Evolutionary conservation across 2,329 filamentous ascomycete genomes (phyloP).

Genomic region (Gremmenia infestans): DNA sequence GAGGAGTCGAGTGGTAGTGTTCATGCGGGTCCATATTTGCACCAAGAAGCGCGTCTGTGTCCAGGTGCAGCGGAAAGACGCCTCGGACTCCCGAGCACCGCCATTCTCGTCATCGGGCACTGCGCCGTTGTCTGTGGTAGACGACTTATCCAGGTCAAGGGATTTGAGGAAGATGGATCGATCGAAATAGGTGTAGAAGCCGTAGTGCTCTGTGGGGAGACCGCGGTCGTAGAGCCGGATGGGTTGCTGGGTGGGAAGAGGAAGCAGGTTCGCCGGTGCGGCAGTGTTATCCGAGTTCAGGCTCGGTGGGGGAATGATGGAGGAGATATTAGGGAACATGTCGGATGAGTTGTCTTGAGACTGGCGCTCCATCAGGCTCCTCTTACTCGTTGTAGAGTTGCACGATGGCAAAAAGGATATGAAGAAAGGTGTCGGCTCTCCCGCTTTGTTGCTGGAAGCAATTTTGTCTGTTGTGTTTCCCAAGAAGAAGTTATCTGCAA

Average conservation of each 20-base stretch:
- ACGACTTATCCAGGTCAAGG: conserved; percentile 41
- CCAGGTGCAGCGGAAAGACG: conserved; percentile 53
- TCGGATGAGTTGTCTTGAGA: conserved; percentile 11
- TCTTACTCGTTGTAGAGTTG: conserved; percentile 29
- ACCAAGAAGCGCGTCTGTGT: conserved; percentile 57
- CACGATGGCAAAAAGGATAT: conserved; percentile 62
- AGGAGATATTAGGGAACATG: conserved; percentile 39
- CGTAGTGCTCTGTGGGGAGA: conserved; percentile 77
- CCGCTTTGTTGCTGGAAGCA: conserved; percentile 61
- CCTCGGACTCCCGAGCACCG: conserved; percentile 48
- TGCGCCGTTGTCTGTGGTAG: conserved; percentile 35
- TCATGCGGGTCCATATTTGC: conserved; percentile 57
- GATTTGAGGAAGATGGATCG: conserved; percentile 78
- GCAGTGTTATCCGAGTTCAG: conserved; percentile 66
- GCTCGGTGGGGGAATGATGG: conserved; percentile 58
- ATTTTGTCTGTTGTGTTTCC: conserved; percentile 81
- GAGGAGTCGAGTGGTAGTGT: conserved; percentile 40
- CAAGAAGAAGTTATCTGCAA: conserved; percentile 69
- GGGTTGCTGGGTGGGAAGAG: conserved; percentile 67
- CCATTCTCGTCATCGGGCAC: conserved; percentile 49
- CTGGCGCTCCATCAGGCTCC: conserved; percentile 13
- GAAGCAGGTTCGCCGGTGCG: conserved; percentile 66
- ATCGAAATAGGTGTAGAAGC: conserved; percentile 89
- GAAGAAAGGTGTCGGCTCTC: conserved; percentile 85
- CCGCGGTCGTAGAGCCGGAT: conserved; percentile 82